A percentile compares a stretch with the other conserved stretches of the same genome.
Conservation (phyloP, 2,329 filamentous ascomycete species). For the Zymoseptoria brevis region DNA sequence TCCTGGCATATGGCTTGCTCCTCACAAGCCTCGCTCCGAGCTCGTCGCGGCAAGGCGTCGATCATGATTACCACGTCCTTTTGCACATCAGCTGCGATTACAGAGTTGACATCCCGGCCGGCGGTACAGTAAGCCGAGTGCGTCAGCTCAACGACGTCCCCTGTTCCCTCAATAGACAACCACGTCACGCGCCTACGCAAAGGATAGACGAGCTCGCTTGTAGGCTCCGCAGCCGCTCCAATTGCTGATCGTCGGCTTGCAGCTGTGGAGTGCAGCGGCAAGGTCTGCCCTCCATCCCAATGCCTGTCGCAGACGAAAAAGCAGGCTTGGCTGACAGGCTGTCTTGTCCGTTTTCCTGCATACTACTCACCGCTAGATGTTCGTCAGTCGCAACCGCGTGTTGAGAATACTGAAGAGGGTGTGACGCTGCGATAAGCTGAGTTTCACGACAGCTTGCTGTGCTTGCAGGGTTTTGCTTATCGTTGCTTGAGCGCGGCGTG, state of each 20-base stretch:
- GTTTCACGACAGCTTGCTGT: not conserved
- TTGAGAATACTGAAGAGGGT: not conserved
- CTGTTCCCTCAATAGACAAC: not conserved
- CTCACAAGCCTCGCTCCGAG: not conserved
- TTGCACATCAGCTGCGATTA: not conserved
- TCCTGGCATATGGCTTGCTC: not conserved
- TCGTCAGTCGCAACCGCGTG: not conserved
- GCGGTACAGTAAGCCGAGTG: not conserved
- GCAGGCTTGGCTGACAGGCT: not conserved
- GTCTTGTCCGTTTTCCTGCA: not conserved
- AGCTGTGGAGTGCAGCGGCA: not conserved
- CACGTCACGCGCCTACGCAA: not conserved
- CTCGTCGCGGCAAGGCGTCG: not conserved
- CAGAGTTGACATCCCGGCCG: not conserved
- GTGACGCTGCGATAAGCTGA: not conserved
- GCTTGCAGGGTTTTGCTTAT: not conserved
- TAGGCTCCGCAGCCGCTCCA: not conserved
- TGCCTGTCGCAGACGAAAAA: not conserved
- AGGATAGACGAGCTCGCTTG: not conserved
- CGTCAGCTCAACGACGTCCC: not conserved
- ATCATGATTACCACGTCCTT: not conserved
- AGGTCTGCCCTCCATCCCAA: not conserved
- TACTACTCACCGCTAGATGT: not conserved
- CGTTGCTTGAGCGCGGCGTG: not conserved
- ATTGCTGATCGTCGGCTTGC: not conserved